Conservation (phyloP, 805 yeast species). For the Ogataea angusta region DNA sequence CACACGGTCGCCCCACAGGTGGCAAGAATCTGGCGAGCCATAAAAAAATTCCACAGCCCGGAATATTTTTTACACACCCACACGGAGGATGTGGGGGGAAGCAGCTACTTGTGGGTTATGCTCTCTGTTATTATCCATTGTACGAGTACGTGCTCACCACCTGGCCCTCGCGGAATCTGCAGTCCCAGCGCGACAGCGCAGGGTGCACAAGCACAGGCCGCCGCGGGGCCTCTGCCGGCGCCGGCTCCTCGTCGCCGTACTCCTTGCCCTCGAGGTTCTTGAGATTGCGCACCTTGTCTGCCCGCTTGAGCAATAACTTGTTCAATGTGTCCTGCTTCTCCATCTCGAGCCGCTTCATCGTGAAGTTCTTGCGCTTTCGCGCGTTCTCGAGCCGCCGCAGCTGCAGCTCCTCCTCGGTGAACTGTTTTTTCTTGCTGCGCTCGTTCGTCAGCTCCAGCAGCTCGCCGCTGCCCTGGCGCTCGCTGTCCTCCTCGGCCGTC, state of each 20-base stretch:
- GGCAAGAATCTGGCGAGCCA: slow-evolving; percentile 41
- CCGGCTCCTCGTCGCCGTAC: slow-evolving; percentile 27
- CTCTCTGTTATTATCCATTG: background rate
- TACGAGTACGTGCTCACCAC: slow-evolving; percentile 21
- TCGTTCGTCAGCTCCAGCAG: slow-evolving; percentile 38
- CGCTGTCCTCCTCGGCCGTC: slow-evolving; percentile 24
- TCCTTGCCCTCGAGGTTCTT: slow-evolving; percentile 27
- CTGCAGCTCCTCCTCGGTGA: slow-evolving; percentile 82
- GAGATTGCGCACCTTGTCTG: slow-evolving; percentile 58
- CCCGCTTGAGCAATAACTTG: slow-evolving; percentile 78
- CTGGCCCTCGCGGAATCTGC: slow-evolving; percentile 22
- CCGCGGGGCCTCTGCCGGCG: slow-evolving; percentile 23
- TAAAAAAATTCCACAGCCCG: slow-evolving; percentile 4
- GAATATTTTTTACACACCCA: background rate
- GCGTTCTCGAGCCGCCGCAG: slow-evolving; percentile 83
- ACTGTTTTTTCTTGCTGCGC: slow-evolving; percentile 46
- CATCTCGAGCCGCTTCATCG: slow-evolving; percentile 79
- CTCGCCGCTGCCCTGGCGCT: slow-evolving; percentile 23
- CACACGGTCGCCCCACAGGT: slow-evolving; percentile 93
- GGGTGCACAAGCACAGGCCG: slow-evolving; percentile 44
- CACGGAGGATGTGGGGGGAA: no score
- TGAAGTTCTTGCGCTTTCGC: slow-evolving; percentile 79
- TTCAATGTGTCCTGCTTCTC: slow-evolving; percentile 91
- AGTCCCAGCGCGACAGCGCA: slow-evolving; percentile 42
- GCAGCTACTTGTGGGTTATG: no score